phyloP scores from a whole-genome alignment of 768 basidiomycete species.

The Lyophyllum atratum region DNA sequence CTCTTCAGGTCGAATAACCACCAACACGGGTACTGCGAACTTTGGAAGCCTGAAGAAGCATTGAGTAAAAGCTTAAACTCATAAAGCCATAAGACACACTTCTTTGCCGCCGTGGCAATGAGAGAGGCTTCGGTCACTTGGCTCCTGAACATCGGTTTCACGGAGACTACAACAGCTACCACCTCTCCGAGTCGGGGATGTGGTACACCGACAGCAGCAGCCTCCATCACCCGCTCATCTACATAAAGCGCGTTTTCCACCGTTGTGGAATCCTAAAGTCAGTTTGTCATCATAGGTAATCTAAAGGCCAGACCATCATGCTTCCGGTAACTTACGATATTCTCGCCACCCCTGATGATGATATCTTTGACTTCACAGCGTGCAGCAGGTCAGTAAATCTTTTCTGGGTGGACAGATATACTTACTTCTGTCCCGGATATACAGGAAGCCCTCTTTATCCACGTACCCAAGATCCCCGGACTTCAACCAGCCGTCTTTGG shows the following conservation, averaged over 20 bases:
- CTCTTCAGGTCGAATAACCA: slow-evolving; percentile 40
- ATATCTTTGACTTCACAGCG: slow-evolving; percentile 46
- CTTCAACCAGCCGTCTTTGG: slow-evolving; percentile 50
- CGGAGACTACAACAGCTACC: slow-evolving; percentile 37
- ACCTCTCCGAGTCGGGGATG: slow-evolving; percentile 36
- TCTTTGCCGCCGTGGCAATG: slow-evolving; percentile 35
- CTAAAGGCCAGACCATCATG: not conserved
- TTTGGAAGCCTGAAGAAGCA: slow-evolving; percentile 38
- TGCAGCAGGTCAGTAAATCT: not conserved
- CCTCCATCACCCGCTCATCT: slow-evolving; percentile 45
- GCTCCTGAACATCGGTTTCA: slow-evolving; percentile 38
- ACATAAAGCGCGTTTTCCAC: slow-evolving; percentile 56
- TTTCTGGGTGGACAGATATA: not conserved
- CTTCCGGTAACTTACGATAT: slow-evolving; percentile 39
- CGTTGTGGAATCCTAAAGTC: slow-evolving; percentile 38
- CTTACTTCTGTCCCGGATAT: slow-evolving; percentile 45
- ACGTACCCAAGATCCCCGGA: slow-evolving; percentile 46
- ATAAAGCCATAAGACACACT: slow-evolving; percentile 25
- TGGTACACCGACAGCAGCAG: slow-evolving; percentile 52
- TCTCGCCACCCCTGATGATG: slow-evolving; percentile 58
- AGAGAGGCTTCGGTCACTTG: slow-evolving; percentile 44
- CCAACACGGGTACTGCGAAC: slow-evolving; percentile 53
- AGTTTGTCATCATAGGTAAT: not conserved
- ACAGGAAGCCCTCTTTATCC: slow-evolving; percentile 52
- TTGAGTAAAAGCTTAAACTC: not conserved